Percentiles rank a stretch among this genome's conserved stretches.
These are phyloP conservation scores for Allantophomopsis lycopodina DNA, from an alignment of 2,329 filamentous ascomycete species.

Conservation along the genomic window DNA sequence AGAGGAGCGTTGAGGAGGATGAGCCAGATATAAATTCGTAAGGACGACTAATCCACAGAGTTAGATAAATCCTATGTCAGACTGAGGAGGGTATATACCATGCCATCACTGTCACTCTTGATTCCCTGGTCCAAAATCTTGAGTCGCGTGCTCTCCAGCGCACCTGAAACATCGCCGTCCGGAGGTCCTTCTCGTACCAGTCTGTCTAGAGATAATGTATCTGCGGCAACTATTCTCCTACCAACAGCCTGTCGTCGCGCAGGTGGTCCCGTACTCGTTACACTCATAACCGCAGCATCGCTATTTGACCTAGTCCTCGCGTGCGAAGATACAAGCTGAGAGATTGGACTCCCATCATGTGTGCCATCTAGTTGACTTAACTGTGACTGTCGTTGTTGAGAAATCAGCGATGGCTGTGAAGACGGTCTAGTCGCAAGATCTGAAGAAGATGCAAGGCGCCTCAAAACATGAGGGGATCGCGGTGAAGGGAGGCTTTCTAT, in stretches of 20 bases:
- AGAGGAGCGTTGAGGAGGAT: slow-evolving; percentile 82
- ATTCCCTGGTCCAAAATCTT: slow-evolving; percentile 66
- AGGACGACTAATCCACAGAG: slow-evolving; percentile 51
- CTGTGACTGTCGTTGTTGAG: slow-evolving; percentile 43
- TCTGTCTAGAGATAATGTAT: slow-evolving; percentile 53
- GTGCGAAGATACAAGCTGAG: slow-evolving; percentile 6
- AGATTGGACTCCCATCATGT: too few species aligned
- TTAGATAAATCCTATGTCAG: slow-evolving; percentile 5
- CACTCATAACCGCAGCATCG: slow-evolving; percentile 40
- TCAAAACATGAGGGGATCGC: slow-evolving; percentile 51
- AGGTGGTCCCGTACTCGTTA: slow-evolving; percentile 22
- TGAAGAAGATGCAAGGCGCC: slow-evolving; percentile 14
- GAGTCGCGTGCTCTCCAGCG: slow-evolving; percentile 57
- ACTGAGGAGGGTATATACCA: slow-evolving; percentile 34
- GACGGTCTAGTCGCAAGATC: slow-evolving; percentile 18
- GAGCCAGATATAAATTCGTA: slow-evolving; percentile 93
- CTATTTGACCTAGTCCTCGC: slow-evolving; percentile 58
- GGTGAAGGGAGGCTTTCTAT: slow-evolving; percentile 31
- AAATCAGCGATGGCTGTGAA: slow-evolving; percentile 38
- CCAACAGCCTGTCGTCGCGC: slow-evolving; percentile 27
- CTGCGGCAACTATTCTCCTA: slow-evolving; percentile 33
- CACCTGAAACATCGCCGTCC: slow-evolving; percentile 51
- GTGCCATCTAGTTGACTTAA: slow-evolving; percentile 14
- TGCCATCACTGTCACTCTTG: slow-evolving; percentile 67
- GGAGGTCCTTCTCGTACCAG: slow-evolving; percentile 71